A percentile compares a stretch with the other conserved stretches of the same genome.
Conservation (phyloP, 2,329 filamentous ascomycete genomes). For the Delphinella strobiligena region DNA sequence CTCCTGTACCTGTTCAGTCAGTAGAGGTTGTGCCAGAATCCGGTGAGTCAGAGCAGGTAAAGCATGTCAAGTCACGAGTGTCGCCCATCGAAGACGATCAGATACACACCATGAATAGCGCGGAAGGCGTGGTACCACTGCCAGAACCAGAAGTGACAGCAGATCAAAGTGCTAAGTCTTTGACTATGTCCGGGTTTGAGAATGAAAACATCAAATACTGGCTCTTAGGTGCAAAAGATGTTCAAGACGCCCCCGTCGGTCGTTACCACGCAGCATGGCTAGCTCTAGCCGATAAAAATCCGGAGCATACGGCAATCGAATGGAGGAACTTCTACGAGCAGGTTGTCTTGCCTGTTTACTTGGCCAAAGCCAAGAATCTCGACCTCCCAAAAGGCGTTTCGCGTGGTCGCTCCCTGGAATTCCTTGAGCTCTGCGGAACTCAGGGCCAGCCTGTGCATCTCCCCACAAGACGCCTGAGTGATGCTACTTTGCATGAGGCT, state of each 20-base stretch:
- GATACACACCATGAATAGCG: too few relatives aligned
- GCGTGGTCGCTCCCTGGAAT: too few relatives aligned
- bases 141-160: neutral
- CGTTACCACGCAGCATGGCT: slow-evolving; percentile 16
- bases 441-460: slow-evolving; percentile 6
- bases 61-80: neutral
- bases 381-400: neutral
- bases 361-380: neutral
- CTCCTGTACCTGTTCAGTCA: too few relatives aligned
- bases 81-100: neutral
- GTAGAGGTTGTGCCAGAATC: too few relatives aligned
- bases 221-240: slow-evolving; percentile 10
- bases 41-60: too few relatives aligned
- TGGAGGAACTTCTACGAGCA: slow-evolving; percentile 18
- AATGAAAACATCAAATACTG: slow-evolving; percentile 12
- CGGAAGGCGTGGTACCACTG: neutral
- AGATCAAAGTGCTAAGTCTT: neutral
- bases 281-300: slow-evolving; percentile 10
- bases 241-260: slow-evolving; percentile 7
- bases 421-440: slow-evolving; percentile 3
- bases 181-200: slow-evolving; percentile 19
- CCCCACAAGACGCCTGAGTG: neutral
- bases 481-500: neutral
- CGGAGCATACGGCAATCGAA: slow-evolving; percentile 13
- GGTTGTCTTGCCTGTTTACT: slow-evolving; percentile 15